Conservation (phyloP, 139 green algal species). For the Coelastrella sp. region DNA sequence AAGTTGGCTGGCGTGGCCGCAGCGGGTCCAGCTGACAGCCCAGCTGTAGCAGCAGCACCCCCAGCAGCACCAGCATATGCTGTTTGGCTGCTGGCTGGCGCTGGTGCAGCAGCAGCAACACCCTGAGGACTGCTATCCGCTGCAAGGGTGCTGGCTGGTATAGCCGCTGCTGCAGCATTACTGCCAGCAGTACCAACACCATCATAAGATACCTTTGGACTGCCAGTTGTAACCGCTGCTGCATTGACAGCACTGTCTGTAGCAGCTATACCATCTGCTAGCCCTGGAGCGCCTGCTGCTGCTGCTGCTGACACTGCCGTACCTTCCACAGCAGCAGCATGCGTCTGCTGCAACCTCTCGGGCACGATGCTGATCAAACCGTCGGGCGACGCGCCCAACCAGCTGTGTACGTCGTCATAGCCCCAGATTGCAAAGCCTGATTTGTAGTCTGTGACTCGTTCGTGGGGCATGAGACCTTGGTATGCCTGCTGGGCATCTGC, state of each 20-base stretch:
- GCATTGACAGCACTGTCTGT: background rate
- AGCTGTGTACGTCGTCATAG: background rate
- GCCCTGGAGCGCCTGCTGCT: background rate
- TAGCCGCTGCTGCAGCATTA: too few species aligned
- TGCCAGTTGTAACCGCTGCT: too few species aligned
- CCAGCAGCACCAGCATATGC: background rate
- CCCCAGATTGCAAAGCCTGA: constrained; percentile 12
- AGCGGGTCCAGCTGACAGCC: background rate
- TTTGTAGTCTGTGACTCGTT: background rate
- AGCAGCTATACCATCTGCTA: background rate
- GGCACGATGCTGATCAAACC: constrained; percentile 11
- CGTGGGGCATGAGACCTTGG: background rate
- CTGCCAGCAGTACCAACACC: background rate
- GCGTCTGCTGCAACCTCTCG: background rate
- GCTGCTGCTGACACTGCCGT: background rate
- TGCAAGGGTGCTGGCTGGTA: too few species aligned
- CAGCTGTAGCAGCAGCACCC: background rate
- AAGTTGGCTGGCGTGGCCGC: background rate
- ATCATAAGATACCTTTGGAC: background rate
- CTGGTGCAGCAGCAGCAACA: background rate
- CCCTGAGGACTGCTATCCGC: too few species aligned
- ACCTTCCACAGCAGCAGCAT: background rate
- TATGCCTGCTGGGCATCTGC: background rate
- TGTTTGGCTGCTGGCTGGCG: background rate
- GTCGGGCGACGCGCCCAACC: constrained; percentile 45